Evolutionary conservation across 2,329 filamentous ascomycete species (phyloP), one percentile per base, ranked within the genome.

Genomic region (Claviceps spartinae): DNA sequence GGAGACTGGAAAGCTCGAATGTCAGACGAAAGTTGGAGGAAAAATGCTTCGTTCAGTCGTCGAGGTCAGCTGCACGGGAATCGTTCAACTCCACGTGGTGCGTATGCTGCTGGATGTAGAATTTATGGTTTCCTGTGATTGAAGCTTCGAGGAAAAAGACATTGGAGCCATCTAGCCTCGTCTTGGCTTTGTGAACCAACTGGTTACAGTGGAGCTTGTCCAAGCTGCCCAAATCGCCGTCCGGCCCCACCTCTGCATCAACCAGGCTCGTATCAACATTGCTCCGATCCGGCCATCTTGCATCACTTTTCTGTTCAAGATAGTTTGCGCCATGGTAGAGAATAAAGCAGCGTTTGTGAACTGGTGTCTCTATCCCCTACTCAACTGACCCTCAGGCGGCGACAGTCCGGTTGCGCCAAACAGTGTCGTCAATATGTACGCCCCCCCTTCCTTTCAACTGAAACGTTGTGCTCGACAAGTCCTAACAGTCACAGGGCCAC

Each of bases 191-290:
- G 45, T 42, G 42, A 38, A 30, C 14, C 48, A 50, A 18, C 8
- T 20, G 22, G 37, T 45, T 50, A 45, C 42, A 50, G 34, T 46
- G 49, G 49, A 46, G 49, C 49, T 20, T n/a, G 20, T 7, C 34
- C 44, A 26, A 22, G 11, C 11, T 11, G 42, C 22, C 24, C 20
- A 40, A 14, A n/a, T 11, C 18, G 8, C n/a, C 18, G n/a, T n/a
- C 5, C 4, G 6, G 20, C 13, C 11, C 9, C 20, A 11, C 13
- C 22, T 16, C 22, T 16, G 20, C 11, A 11, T 8, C 9, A 5
- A 40, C 8, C 11, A 18, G 5, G 9, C 20, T 5, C 63, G 64
- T 58, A 61, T 54, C 57, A 63, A 65, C 47, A 50, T 65, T 66
- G 51, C 56, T 63, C 64, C 64, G 64, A 42, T 56, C 54, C 50